phyloP scores from a whole-genome alignment of 345 rosid species.

The Mallotus nudiflorus region DNA sequence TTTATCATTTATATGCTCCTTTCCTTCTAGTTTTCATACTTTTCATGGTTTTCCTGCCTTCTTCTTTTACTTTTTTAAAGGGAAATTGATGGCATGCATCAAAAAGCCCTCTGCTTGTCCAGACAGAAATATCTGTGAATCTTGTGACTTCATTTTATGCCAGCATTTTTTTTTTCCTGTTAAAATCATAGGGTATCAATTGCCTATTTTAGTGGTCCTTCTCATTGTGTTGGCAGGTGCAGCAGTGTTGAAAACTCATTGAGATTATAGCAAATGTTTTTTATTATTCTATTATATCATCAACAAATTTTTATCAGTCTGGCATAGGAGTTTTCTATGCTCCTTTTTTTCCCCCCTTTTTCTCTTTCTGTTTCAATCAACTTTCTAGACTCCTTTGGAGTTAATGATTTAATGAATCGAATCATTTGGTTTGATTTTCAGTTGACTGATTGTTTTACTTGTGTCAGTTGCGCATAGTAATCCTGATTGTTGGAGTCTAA shows the following conservation, averaged over 20 bases:
- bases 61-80: not conserved
- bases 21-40: not conserved
- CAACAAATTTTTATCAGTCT: not conserved
- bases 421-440: not conserved
- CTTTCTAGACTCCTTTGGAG: not conserved
- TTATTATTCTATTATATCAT: not conserved
- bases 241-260: not conserved
- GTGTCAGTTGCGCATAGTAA: not conserved
- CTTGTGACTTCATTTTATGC: not conserved
- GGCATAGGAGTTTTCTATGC: not conserved
- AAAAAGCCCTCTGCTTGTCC: not conserved
- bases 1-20: not conserved
- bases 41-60: not conserved
- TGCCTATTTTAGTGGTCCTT: not conserved
- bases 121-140: not conserved
- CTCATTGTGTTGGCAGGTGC: too few relatives aligned
- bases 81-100: not conserved
- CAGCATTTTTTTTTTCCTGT: not conserved
- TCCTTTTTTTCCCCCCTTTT: not conserved
- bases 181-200: not conserved
- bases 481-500: not conserved
- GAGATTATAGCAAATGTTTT: not conserved
- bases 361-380: not conserved
- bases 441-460: not conserved
- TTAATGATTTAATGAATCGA: not conserved